Conservation (phyloP, 306 rosid genomes). For the Vigna angularis region DNA sequence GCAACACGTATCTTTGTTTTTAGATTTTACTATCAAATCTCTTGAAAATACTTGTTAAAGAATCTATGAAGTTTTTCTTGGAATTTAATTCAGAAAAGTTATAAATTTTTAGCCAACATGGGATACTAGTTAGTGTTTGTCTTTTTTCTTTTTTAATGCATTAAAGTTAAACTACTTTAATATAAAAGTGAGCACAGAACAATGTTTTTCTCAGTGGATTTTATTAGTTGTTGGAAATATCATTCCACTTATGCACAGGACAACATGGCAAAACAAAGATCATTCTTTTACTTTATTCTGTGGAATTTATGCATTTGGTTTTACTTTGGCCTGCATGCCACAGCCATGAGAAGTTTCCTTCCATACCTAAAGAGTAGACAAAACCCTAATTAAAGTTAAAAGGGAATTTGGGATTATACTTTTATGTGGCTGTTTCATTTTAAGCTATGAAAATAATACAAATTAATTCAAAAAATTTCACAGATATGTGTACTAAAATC, state of each 20-base stretch:
- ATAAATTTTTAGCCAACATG: no score
- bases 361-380: background rate
- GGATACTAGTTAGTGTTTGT: no score
- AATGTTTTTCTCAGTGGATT: background rate
- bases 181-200: background rate
- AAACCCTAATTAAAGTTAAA: background rate
- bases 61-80: no score
- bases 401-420: background rate
- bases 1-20: no score
- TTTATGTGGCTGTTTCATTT: background rate
- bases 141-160: background rate
- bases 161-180: background rate
- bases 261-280: background rate
- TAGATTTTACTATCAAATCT: no score
- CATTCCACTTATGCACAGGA: background rate
- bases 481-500: no score
- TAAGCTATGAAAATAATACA: background rate
- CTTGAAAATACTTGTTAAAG: no score
- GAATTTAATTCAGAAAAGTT: no score
- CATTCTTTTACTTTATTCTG: background rate
- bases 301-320: background rate
- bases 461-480: background rate
- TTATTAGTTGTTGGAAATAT: background rate
- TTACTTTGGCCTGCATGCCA: constrained; percentile 1
- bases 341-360: background rate